Conservation (phyloP, 2,329 filamentous ascomycete genomes). For the Colletotrichum sp. region DNA sequence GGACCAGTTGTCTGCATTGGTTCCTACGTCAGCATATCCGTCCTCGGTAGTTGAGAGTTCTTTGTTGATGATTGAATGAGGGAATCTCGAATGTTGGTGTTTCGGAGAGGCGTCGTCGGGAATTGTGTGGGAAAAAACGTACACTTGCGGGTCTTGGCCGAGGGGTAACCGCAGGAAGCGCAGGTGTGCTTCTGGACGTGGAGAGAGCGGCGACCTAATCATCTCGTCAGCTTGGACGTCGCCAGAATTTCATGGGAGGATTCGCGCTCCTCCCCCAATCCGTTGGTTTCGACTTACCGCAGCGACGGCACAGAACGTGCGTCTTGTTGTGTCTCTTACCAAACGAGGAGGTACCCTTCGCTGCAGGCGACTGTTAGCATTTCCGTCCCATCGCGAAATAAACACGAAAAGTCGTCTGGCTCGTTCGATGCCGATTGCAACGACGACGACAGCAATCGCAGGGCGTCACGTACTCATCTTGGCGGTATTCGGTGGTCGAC, state of each 20-base stretch:
- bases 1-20: constrained; percentile 89
- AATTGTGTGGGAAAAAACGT: constrained; percentile 54
- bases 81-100: background rate
- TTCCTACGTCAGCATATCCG: constrained; percentile 10
- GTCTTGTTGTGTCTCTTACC: constrained; percentile 90
- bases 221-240: background rate
- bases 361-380: constrained; percentile 38
- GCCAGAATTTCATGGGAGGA: constrained; percentile 8
- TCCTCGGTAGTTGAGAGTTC: background rate
- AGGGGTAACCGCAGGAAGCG: constrained; percentile 92
- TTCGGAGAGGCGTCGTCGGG: background rate
- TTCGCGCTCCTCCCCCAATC: background rate
- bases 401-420: constrained; percentile 17
- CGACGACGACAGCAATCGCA: background rate
- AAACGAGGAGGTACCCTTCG: constrained; percentile 64
- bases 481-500: constrained; percentile 41
- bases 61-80: background rate
- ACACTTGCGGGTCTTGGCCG: constrained; percentile 99
- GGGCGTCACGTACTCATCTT: constrained; percentile 60
- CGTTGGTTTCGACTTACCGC: constrained; percentile 72
- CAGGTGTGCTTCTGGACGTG: constrained; percentile 99
- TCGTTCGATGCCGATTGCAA: background rate
- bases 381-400: constrained; percentile 23
- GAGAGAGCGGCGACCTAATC: constrained; percentile 87
- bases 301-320: constrained; percentile 98